Evolutionary conservation across 1,284 basidiomycete species (phyloP), one percentile per base, ranked within the genome.

Genomic region (Ustilago sp.): DNA sequence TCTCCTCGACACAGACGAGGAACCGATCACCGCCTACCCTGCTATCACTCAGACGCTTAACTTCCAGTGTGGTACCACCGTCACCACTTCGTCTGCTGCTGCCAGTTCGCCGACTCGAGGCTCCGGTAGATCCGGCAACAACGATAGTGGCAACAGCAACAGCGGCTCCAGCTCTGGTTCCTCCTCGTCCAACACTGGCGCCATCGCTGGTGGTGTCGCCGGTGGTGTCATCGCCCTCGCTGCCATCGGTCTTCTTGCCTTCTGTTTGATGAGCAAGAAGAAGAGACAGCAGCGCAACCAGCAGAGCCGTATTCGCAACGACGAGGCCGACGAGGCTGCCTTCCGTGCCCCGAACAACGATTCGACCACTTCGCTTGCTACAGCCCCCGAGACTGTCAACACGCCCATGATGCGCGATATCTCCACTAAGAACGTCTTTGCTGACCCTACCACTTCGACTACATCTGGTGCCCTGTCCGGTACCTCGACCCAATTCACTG

Each of bases 351-450:
- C 74, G 52, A 77, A 77, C 68, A 77, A 77, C 57, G 71, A 77
- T 43, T 77, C 75, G 17, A 74, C 71, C 59, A 47, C 71, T 19
- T 77, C 75, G 41, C 65, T 77, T 36, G 71, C 71, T 28, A 74
- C 75, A 12, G 71, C 71, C 15, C 75, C 75, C 54, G 75, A 77
- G 35, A 68, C 47, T 13, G 66, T 53, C 60, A 58, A 77, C 59
- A 77, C 74, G 5, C 74, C 74, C 53, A 77, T 77, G 74, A 77
- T 77, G 74, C 74, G 74, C 54, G 74, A 77, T 23, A 53, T 77
- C 48, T 66, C 66, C 13, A 69, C 74, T 54, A 73, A 73, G 51
- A 77, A 77, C 50, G 66, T 77, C 56, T 77, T 77, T 59, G 70
- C 74, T 58, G 70, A 77, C 43, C 70, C 74, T 15, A 62, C 68